Percentiles rank a stretch among this genome's conserved stretches.
phyloP scores from a whole-genome alignment of 176 grass and related monocot species.

The Thalia dealbata region DNA sequence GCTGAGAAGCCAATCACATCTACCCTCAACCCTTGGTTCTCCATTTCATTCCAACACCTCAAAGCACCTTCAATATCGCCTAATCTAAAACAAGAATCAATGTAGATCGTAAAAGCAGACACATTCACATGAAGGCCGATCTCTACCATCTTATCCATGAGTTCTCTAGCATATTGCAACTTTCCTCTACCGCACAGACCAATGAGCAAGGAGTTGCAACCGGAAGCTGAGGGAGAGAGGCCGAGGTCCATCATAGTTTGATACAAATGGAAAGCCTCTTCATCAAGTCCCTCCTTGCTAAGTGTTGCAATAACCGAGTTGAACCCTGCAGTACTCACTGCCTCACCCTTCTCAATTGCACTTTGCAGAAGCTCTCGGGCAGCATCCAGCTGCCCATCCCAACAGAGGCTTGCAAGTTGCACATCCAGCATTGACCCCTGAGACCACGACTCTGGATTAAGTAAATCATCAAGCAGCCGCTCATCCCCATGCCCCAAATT shows the following conservation, averaged over 20 bases:
- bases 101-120: slow-evolving; percentile 66
- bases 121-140: slow-evolving; percentile 52
- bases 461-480: slow-evolving; percentile 26
- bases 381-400: slow-evolving; percentile 54
- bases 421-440: slow-evolving; percentile 38
- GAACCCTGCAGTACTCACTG: slow-evolving; percentile 55
- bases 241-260: slow-evolving; percentile 42
- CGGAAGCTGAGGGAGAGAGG: slow-evolving; percentile 41
- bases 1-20: slow-evolving; percentile 84
- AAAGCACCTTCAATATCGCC: slow-evolving; percentile 41
- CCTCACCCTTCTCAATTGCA: slow-evolving; percentile 36
- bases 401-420: slow-evolving; percentile 55
- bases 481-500: slow-evolving; percentile 15
- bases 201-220: slow-evolving; percentile 72
- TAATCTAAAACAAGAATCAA: slow-evolving; percentile 64
- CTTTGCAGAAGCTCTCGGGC: slow-evolving; percentile 37
- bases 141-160: slow-evolving; percentile 58
- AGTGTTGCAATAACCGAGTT: slow-evolving; percentile 54
- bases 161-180: slow-evolving; percentile 36
- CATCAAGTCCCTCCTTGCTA: slow-evolving; percentile 63
- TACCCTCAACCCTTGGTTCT: slow-evolving; percentile 32
- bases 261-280: slow-evolving; percentile 67
- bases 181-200: slow-evolving; percentile 49
- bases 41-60: slow-evolving; percentile 69
- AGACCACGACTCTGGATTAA: slow-evolving; percentile 23